Evolutionary conservation across 106 monocot species (phyloP).

Genomic region (Acanthochlamys bracteata): DNA sequence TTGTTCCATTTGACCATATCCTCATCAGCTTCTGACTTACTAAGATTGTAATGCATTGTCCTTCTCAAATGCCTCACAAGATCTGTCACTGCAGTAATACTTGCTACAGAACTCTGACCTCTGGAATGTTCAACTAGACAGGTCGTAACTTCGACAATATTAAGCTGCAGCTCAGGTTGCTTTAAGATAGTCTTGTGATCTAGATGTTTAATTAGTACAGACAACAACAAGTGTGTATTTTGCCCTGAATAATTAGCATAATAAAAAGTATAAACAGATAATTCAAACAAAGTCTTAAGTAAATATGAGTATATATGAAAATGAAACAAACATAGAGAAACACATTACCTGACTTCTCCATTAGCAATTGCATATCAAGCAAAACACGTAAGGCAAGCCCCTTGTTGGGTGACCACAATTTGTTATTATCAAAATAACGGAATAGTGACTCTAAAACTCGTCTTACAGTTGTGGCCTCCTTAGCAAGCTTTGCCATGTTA

Average conservation of each 20-base stretch:
- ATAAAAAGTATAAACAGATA: no score
- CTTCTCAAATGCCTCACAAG: constrained; percentile 73
- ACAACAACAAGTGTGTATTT: constrained; percentile 60
- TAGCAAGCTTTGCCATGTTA: constrained; percentile 72
- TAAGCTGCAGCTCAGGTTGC: constrained; percentile 41
- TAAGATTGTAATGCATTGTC: constrained; percentile 41
- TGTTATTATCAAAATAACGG: constrained; percentile 50
- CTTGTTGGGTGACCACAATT: constrained; percentile 52
- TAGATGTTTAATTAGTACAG: constrained; percentile 69
- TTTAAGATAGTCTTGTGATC: constrained; percentile 86
- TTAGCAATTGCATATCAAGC: constrained; percentile 49
- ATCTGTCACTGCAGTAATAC: constrained; percentile 60
- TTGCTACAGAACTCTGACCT: constrained; percentile 40
- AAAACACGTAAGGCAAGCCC: constrained; percentile 65
- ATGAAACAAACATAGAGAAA: no score
- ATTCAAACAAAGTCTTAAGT: no score
- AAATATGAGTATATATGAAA: no score
- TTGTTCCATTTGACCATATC: constrained; percentile 45
- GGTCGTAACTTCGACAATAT: constrained; percentile 45
- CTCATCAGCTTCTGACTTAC: constrained; percentile 19
- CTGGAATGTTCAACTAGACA: constrained; percentile 44
- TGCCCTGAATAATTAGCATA: no score
- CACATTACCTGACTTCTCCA: constrained; percentile 90
- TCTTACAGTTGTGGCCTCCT: constrained; percentile 80
- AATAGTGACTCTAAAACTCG: constrained; percentile 74